Conservation (phyloP, 202 grass and related monocot species). For the Panicum hallii region DNA sequence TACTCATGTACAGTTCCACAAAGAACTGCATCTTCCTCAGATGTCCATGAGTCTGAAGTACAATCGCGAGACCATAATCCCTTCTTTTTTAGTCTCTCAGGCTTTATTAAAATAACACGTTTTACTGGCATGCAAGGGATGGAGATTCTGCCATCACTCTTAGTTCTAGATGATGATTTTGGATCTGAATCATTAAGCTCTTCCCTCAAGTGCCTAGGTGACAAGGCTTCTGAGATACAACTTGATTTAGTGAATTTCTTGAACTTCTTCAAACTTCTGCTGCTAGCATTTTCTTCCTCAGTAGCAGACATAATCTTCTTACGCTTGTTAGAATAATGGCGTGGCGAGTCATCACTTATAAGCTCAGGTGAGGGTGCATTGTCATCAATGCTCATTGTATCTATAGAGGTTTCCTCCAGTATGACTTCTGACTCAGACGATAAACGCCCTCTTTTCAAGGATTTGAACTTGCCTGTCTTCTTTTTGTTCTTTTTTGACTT, state of each 20-base stretch:
- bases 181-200: conserved; percentile 58
- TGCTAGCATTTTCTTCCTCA: conserved; percentile 65
- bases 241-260: conserved; percentile 72
- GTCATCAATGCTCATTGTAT: conserved; percentile 76
- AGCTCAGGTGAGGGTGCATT: conserved; percentile 74
- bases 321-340: conserved; percentile 67
- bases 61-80: conserved; percentile 77
- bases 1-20: conserved; percentile 87
- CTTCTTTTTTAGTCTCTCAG: conserved; percentile 92
- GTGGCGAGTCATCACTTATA: conserved; percentile 69
- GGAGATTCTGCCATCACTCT: conserved; percentile 59
- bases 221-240: conserved; percentile 50
- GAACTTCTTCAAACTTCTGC: conserved; percentile 71
- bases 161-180: conserved; percentile 57
- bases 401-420: conserved; percentile 72
- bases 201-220: conserved; percentile 53
- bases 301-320: conserved; percentile 56
- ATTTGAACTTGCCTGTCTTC: conserved; percentile 81
- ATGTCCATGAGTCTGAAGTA: conserved; percentile 75
- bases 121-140: conserved; percentile 68
- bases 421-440: conserved; percentile 73
- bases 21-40: conserved; percentile 84
- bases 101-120: conserved; percentile 86
- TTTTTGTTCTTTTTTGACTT: conserved; percentile 87
- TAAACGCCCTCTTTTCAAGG: conserved; percentile 73